Evolutionary conservation across 106 monocot species (phyloP), one percentile per base, ranked within the genome.

Genomic region (Dendrobium catenatum): DNA sequence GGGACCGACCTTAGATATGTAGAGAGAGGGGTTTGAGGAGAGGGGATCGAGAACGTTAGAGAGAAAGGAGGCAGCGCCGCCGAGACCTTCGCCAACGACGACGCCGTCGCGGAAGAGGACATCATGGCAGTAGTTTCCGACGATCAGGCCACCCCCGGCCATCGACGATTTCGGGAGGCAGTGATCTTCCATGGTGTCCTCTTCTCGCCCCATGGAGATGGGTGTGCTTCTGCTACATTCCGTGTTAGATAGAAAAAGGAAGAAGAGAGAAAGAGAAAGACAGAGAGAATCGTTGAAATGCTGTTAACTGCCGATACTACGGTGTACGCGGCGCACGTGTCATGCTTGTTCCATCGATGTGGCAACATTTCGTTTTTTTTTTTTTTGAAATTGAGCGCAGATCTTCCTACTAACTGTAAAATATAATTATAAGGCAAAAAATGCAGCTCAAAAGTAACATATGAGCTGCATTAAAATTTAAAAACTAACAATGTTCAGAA

Each of bases 111-210:
- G 86, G 79, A 86, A 88, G 83, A 93, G 83, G 68, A 95, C 91
- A 82, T 98, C 97, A 88, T 98, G 97, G 89, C 92, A 94, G 88
- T 92, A 93, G 86, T 85, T 94, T 1, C 97, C 97, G 27, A 93
- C 91, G 66, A 98, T 89, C 8, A 98, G 77, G 51, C 48, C 76
- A 19, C 76, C 49, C 2, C 48, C 49, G 3, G 4, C 42, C 48
- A 10, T 11, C 76, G 49, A 11, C 42, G 49, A 10, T n/a, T n/a
- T 47, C 29, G 74, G 41, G 17, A 6, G 37, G 74, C 41, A 17
- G 4, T 51, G 76, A 76, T 76, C 26, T 11, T 48, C 49, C 43
- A 43, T 20, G 41, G 43, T 40, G 16, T 29, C 74, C 26, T 24
- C 76, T 26, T 49, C 76, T 29, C 49, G 49, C 26, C 49, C 76